Conservation (phyloP, 257 asterid genomes). For the Gentiana macrophylla region DNA sequence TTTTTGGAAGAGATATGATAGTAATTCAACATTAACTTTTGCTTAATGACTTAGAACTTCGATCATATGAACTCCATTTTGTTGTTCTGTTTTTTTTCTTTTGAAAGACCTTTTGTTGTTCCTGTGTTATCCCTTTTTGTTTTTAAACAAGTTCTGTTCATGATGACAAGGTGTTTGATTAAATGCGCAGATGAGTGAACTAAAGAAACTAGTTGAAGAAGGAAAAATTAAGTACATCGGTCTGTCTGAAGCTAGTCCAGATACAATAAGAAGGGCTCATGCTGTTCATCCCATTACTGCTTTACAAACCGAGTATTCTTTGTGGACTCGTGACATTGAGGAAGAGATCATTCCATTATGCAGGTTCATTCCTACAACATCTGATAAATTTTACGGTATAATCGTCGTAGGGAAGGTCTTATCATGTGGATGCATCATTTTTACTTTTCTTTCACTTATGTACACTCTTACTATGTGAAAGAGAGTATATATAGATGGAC, state of each 20-base stretch:
- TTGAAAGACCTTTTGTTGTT: not conserved
- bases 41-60: no score
- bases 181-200: constrained; percentile 37
- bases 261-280: constrained; percentile 52
- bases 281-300: constrained; percentile 58
- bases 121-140: no score
- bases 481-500: no score
- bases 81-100: not conserved
- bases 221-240: constrained; percentile 56
- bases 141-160: not conserved
- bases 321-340: constrained; percentile 55
- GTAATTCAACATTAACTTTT: no score
- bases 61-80: no score
- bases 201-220: constrained; percentile 43
- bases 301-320: constrained; percentile 46
- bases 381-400: no score
- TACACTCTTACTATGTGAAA: no score
- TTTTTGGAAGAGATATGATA: no score
- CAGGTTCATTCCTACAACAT: constrained; percentile 13
- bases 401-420: no score
- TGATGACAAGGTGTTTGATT: not conserved
- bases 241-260: constrained; percentile 50
- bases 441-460: no score
- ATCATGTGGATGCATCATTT: no score
- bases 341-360: constrained; percentile 42